These are phyloP conservation scores for Sextonia rubra DNA, from an alignment of 164 flowering plant species.

Conservation along the genomic window DNA sequence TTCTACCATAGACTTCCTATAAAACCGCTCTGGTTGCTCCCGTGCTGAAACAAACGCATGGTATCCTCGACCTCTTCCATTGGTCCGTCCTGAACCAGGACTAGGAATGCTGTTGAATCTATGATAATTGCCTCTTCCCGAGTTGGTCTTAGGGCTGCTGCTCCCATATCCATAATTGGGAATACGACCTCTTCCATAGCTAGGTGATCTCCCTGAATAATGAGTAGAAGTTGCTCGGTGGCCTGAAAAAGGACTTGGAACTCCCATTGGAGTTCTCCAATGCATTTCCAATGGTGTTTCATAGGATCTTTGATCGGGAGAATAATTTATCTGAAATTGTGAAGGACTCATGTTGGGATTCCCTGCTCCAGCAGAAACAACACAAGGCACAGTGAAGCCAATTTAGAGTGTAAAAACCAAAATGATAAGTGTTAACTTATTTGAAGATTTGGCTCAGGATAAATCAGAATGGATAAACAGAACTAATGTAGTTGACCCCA, in stretches of 20 bases:
- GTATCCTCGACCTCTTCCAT: constrained; percentile 39
- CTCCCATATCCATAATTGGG: constrained; percentile 24
- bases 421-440: no score
- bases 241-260: constrained; percentile 12
- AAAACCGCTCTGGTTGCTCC: constrained; percentile 38
- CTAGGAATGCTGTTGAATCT: constrained; percentile 18
- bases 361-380: constrained; percentile 21
- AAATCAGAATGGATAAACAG: no score
- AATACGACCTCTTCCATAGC: constrained; percentile 16
- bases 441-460: no score
- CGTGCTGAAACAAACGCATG: constrained; percentile 25
- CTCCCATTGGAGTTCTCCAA: constrained; percentile 18
- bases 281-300: constrained; percentile 6
- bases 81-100: constrained; percentile 27
- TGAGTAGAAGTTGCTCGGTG: constrained; percentile 8
- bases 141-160: constrained; percentile 18
- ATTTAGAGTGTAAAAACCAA: neutral
- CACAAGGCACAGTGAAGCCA: neutral
- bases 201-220: constrained; percentile 14
- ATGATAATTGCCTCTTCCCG: constrained; percentile 25
- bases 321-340: constrained; percentile 20
- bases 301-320: constrained; percentile 16
- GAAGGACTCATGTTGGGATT: constrained; percentile 14
- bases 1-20: constrained; percentile 62
- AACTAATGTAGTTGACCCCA: no score